These are phyloP conservation scores for Mycena sanguinolenta DNA, from an alignment of 768 basidiomycete genomes.

Conservation along the genomic window DNA sequence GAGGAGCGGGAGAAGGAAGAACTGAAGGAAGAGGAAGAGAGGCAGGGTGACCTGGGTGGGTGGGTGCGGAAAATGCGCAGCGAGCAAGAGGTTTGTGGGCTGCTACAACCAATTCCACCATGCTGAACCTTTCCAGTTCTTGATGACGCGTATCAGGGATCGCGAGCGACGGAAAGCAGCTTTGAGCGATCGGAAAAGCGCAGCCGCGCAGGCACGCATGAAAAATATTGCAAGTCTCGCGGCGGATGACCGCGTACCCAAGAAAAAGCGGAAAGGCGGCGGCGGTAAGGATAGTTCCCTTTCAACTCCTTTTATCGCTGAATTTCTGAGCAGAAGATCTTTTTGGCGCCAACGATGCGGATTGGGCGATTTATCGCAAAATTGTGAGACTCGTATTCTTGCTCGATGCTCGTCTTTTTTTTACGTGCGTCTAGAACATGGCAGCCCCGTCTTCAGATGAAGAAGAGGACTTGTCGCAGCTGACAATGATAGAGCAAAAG, in stretches of 20 bases:
- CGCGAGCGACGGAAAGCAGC: conserved; percentile 84
- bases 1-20: conserved; percentile 80
- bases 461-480: conserved; percentile 86
- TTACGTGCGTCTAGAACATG: conserved; percentile 64
- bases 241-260: conserved; percentile 84
- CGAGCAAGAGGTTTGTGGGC: conserved; percentile 80
- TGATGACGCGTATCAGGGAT: conserved; percentile 90
- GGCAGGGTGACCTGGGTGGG: conserved; percentile 74
- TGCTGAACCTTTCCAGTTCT: conserved; percentile 55
- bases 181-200: conserved; percentile 91
- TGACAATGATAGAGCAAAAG: conserved; percentile 83
- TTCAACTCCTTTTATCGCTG: conserved; percentile 6
- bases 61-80: conserved; percentile 83
- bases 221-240: conserved; percentile 95
- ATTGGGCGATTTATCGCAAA: conserved; percentile 98
- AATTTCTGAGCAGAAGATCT: conserved; percentile 75
- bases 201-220: conserved; percentile 95
- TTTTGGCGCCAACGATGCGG: conserved; percentile 95
- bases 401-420: background rate
- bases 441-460: conserved; percentile 84
- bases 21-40: conserved; percentile 82
- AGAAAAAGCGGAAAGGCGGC: conserved; percentile 87
- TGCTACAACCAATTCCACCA: background rate
- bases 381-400: conserved; percentile 68
- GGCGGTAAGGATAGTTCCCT: conserved; percentile 65